Evolutionary conservation across 257 asterid species (phyloP).

Genomic region (Solanum commersonii): DNA sequence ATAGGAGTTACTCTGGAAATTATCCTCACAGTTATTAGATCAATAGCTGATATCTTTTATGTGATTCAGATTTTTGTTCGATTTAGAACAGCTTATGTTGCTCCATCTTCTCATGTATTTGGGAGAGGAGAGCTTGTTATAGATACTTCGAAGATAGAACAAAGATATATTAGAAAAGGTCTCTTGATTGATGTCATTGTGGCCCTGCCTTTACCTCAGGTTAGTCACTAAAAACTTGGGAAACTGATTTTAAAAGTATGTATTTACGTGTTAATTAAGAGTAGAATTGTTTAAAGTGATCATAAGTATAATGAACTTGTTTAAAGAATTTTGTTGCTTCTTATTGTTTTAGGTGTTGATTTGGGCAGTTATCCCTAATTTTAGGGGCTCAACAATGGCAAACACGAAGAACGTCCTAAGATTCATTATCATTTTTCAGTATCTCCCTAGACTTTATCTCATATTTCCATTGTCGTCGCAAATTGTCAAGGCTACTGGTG

Average conservation of each 20-base stretch:
- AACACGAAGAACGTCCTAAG: constrained; percentile 80
- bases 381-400: constrained; percentile 63
- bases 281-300: neutral
- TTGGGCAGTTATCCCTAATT: constrained; percentile 58
- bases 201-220: constrained; percentile 94
- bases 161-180: constrained; percentile 34
- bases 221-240: constrained; percentile 6
- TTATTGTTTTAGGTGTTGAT: constrained; percentile 40
- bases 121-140: constrained; percentile 95
- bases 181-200: constrained; percentile 59
- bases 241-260: neutral
- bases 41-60: constrained; percentile 69
- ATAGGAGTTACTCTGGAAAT: constrained; percentile 51
- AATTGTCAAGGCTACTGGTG: constrained; percentile 82
- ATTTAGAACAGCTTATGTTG: constrained; percentile 70
- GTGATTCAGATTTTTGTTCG: constrained; percentile 53
- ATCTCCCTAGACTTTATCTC: constrained; percentile 66
- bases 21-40: constrained; percentile 48
- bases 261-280: neutral
- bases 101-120: constrained; percentile 93
- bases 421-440: constrained; percentile 67
- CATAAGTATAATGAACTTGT: neutral
- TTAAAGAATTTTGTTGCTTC: neutral
- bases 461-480: constrained; percentile 77
- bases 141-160: constrained; percentile 56